Base-by-base conservation (phyloP, 2,329 filamentous ascomycete genomes). In the Beauveria bassiana region DNA sequence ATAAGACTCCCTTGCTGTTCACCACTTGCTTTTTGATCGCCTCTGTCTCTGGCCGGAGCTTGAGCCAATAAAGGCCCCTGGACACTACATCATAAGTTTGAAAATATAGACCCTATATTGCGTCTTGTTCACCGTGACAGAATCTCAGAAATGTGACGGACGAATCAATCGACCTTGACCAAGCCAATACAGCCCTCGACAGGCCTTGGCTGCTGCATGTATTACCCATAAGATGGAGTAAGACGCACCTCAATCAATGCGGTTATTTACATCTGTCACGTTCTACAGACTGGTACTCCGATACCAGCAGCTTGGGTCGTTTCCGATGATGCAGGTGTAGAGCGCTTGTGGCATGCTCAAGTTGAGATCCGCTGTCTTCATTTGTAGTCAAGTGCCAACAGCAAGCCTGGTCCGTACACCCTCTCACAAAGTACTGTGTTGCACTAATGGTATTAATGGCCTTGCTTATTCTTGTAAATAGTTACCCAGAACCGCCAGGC, bases 81-180 rank as follows among this genome's bases (percentile, higher is more conserved):
- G 31, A 26, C 12, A 54, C 42, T n/a, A 47, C 20, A 46, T 43
- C 14, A 53, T n/a, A 28, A 18, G n/a, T 34, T 45, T 52, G 16
- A 3, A 8, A n/a, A 40, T 38, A 40, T 20, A 40, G 28, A 8
- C 49, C 28, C 20, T 31, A 40, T 61, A 16, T 28, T n/a, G 42
- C 54, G 14, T 42, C 50, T 54, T 61, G 58, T 61, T 61, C 58
- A 49, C 58, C 58, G 26, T 61, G 58, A 61, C 58, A 61, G 50
- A 54, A 42, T 40, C 6, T 8, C 24, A 45, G 24, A 54, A 61
- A 61, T 61, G 18, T 61, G 58, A 61, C 50, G 50, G 34, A 49
- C 58, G 50, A 61, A 61, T 61, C 58, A 61, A 5, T 18, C 9
- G 20, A 16, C 28, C 28, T 49, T 54, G 43, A 40, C 28, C 26